Conservation (phyloP, 495 filamentous ascomycete species). For the Podospora fimiseda region DNA sequence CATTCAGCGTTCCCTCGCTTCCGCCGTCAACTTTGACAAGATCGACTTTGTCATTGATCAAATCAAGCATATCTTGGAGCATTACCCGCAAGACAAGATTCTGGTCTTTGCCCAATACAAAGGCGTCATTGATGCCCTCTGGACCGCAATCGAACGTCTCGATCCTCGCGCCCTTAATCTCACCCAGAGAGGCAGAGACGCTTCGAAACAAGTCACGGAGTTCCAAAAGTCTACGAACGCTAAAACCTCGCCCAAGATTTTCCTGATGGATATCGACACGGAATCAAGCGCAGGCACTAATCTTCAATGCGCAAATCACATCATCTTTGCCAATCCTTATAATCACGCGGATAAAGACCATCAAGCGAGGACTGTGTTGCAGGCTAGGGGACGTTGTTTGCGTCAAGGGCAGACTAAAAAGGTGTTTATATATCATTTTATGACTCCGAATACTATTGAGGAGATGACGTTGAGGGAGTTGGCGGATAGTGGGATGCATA, state of each 20-base stretch:
- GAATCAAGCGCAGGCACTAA: conserved; percentile 68
- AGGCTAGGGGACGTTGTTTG: conserved; percentile 63
- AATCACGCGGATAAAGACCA: conserved; percentile 44
- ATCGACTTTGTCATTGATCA: conserved; percentile 17
- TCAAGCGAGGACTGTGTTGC: conserved; percentile 56
- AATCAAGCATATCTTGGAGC: conserved; percentile 14
- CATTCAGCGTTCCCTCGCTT: not conserved
- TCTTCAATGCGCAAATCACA: conserved; percentile 66
- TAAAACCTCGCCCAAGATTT: too few relatives aligned
- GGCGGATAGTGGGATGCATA: not conserved
- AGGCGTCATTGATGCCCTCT: conserved; percentile 17
- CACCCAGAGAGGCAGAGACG: conserved; percentile 1
- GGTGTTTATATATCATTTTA: conserved; percentile 66
- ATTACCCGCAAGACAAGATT: conserved; percentile 12
- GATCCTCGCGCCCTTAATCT: conserved; percentile 12
- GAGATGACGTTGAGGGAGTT: conserved; percentile 54
- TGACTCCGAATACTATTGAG: conserved; percentile 60
- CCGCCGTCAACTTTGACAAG: conserved; percentile 14
- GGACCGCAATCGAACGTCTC: conserved; percentile 3
- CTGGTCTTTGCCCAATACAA: conserved; percentile 34
- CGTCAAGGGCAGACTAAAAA: conserved; percentile 61
- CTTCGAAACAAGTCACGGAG: conserved; percentile 4
- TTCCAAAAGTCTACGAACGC: conserved; percentile 41
- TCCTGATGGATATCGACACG: conserved; percentile 59
- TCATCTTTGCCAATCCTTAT: conserved; percentile 66